phyloP scores from a whole-genome alignment of 2,329 filamentous ascomycete genomes.

The Metarhizium humberi region DNA sequence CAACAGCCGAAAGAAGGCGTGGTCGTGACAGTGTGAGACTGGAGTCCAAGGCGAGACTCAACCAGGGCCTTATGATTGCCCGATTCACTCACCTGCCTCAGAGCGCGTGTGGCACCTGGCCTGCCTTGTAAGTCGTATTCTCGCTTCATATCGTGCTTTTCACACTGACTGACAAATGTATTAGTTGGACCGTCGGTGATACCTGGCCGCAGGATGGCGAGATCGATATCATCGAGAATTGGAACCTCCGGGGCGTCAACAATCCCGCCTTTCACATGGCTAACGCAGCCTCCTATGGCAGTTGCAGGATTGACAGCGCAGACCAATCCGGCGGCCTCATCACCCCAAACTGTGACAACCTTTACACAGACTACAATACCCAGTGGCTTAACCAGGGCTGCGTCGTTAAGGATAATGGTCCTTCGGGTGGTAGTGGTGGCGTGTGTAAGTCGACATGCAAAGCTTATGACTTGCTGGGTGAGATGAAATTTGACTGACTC shows the following conservation, averaged over 20 bases:
- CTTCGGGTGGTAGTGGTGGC: constrained; percentile 30
- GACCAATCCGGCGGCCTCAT: constrained; percentile 21
- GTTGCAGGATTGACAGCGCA: constrained; percentile 22
- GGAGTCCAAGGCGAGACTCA: constrained; percentile 53
- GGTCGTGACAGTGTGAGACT: constrained; percentile 53
- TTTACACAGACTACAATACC: constrained; percentile 18
- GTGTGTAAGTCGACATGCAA: constrained; percentile 23
- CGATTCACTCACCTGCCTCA: constrained; percentile 62
- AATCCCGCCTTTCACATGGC: constrained; percentile 50
- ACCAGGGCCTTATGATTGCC: constrained; percentile 57
- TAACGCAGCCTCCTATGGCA: constrained; percentile 17
- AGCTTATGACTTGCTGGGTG: too few relatives aligned
- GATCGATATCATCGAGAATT: constrained; percentile 60
- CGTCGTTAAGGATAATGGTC: constrained; percentile 27
- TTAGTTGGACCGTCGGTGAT: constrained; percentile 38
- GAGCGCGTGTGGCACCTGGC: constrained; percentile 61
- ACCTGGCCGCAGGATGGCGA: constrained; percentile 55
- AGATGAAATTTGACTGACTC: not conserved
- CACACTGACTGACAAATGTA: not conserved
- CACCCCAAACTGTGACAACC: constrained; percentile 31
- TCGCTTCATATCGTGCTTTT: not conserved
- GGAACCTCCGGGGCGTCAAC: constrained; percentile 44
- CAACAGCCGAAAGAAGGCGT: too few relatives aligned
- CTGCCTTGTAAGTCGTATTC: constrained; percentile 45
- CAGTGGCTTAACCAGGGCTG: constrained; percentile 33